phyloP scores from a whole-genome alignment of 1,284 basidiomycete species.

The Peniophora sp. region DNA sequence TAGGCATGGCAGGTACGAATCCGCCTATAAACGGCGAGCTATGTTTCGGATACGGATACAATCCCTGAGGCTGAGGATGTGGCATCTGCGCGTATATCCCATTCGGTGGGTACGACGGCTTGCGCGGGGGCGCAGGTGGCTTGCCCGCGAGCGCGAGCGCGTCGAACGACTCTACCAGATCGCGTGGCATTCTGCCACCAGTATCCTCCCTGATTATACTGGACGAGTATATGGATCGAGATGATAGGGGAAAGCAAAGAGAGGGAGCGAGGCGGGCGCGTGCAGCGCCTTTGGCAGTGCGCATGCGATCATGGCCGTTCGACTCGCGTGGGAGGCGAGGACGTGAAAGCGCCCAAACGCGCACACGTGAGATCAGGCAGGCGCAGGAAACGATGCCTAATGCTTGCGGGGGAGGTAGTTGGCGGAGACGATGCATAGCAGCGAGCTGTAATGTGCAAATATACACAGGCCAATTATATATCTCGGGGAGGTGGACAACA shows the following conservation, averaged over 20 bases:
- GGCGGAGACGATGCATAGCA: too few species aligned
- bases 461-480: too few species aligned
- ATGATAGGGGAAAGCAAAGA: background rate
- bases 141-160: constrained; percentile 24
- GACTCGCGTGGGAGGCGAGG: too few species aligned
- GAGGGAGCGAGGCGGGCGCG: background rate
- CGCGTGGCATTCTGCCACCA: constrained; percentile 3
- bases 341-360: too few species aligned
- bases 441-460: too few species aligned
- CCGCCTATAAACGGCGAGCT: constrained; percentile 20
- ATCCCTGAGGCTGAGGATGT: background rate
- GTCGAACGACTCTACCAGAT: constrained; percentile 31
- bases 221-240: background rate
- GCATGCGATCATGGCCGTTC: too few species aligned
- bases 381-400: too few species aligned
- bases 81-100: background rate
- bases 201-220: constrained; percentile 3
- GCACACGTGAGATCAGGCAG: too few species aligned
- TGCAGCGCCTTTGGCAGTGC: too few species aligned
- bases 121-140: background rate
- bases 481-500: too few species aligned
- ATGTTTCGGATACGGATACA: background rate
- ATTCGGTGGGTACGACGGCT: background rate
- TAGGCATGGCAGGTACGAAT: constrained; percentile 13
- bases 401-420: too few species aligned